These are phyloP conservation scores for Aspergillus sp. DNA, from an alignment of 2,329 filamentous ascomycete species.

Conservation along the genomic window DNA sequence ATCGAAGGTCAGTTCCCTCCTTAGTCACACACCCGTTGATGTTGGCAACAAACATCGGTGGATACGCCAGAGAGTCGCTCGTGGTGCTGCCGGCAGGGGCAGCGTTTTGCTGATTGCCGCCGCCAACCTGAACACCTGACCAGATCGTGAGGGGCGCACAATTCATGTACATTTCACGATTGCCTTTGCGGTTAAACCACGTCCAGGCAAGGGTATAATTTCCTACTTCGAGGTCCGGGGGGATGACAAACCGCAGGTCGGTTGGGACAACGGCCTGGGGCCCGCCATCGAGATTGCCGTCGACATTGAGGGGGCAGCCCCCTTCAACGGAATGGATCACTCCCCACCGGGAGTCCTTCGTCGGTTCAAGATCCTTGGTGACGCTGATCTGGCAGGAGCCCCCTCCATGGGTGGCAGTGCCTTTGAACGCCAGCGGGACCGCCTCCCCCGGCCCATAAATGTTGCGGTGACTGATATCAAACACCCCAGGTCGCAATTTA, in stretches of 20 bases:
- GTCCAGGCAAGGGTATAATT: slow-evolving; percentile 84
- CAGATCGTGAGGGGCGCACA: slow-evolving; percentile 72
- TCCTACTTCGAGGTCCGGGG: slow-evolving; percentile 68
- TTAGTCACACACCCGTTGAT: background rate
- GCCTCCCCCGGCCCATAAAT: slow-evolving; percentile 47
- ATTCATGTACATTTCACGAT: slow-evolving; percentile 98
- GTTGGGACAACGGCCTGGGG: slow-evolving; percentile 48
- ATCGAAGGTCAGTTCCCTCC: background rate
- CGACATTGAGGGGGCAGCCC: slow-evolving; percentile 69
- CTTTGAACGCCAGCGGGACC: slow-evolving; percentile 64
- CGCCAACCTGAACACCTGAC: no score
- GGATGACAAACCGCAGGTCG: slow-evolving; percentile 69
- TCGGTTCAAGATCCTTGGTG: slow-evolving; percentile 72
- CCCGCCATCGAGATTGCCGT: slow-evolving; percentile 58
- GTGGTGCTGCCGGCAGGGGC: background rate
- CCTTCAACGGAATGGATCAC: slow-evolving; percentile 87
- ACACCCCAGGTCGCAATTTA: background rate
- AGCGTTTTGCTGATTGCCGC: background rate
- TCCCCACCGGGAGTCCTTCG: slow-evolving; percentile 69
- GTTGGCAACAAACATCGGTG: background rate
- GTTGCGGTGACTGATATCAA: background rate
- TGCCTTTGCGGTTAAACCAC: slow-evolving; percentile 90
- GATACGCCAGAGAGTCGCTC: background rate
- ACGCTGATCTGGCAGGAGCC: slow-evolving; percentile 89
- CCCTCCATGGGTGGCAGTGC: slow-evolving; percentile 81